Evolutionary conservation across 1,284 basidiomycete species (phyloP).

Genomic region (Trametes hirsuta): DNA sequence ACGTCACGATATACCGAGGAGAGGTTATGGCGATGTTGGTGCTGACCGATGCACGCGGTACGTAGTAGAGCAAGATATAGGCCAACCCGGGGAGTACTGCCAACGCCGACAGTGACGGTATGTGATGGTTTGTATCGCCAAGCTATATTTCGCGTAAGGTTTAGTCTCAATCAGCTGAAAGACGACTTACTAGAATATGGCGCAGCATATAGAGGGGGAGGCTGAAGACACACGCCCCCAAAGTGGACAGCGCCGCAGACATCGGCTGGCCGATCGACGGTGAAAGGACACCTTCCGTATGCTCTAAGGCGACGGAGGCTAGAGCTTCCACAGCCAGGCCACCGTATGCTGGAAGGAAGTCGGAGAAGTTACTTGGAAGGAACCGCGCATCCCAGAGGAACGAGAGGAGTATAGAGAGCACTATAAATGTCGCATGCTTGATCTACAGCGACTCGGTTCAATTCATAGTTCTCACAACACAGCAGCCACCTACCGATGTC

Average conservation of each 20-base stretch:
- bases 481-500: slow-evolving; percentile 45
- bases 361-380: slow-evolving; percentile 47
- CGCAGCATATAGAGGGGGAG: slow-evolving; percentile 66
- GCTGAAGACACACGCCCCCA: slow-evolving; percentile 66
- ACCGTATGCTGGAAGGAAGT: slow-evolving; percentile 61
- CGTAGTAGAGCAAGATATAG: slow-evolving; percentile 58
- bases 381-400: slow-evolving; percentile 59
- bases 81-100: slow-evolving; percentile 61
- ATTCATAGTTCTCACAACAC: not conserved
- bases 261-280: slow-evolving; percentile 58
- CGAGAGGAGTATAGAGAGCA: slow-evolving; percentile 48
- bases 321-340: slow-evolving; percentile 63
- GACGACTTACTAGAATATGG: slow-evolving; percentile 53
- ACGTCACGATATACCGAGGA: slow-evolving; percentile 55
- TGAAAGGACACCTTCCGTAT: slow-evolving; percentile 58
- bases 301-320: slow-evolving; percentile 60
- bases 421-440: slow-evolving; percentile 45
- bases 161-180: not conserved
- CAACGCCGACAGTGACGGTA: slow-evolving; percentile 56
- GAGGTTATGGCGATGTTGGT: slow-evolving; percentile 50
- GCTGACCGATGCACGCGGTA: slow-evolving; percentile 54
- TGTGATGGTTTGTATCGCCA: slow-evolving; percentile 39
- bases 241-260: slow-evolving; percentile 53
- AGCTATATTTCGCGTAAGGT: slow-evolving; percentile 35
- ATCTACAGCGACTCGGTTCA: not conserved